Percentiles rank a stretch among this genome's conserved stretches.
Conservation (phyloP, 2,329 filamentous ascomycete species). For the Calonectria pseudoturangicola region DNA sequence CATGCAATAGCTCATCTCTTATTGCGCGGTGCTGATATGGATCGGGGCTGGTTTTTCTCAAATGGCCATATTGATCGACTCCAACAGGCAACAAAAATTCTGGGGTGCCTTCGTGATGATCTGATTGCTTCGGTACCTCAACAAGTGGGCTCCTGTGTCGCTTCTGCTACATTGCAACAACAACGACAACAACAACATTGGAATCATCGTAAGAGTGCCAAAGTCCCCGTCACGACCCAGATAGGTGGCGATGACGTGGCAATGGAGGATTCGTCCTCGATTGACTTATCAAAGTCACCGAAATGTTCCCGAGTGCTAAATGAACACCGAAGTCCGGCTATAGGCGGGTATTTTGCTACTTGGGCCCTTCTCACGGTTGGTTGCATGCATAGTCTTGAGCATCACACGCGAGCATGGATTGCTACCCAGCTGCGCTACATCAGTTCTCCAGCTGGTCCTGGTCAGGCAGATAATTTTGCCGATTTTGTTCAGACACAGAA, state of each 20-base stretch:
- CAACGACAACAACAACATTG: too few relatives aligned
- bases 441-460: background rate
- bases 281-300: background rate
- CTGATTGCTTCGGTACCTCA: background rate
- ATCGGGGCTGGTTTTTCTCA: too few relatives aligned
- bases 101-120: background rate
- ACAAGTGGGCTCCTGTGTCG: background rate
- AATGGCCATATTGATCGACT: background rate
- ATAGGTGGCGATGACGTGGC: background rate
- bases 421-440: background rate
- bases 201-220: background rate
- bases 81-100: background rate
- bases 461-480: background rate
- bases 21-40: background rate
- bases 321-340: background rate
- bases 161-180: background rate
- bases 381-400: background rate
- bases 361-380: background rate
- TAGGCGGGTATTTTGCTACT: conserved; percentile 2
- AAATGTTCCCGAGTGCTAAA: background rate
- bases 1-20: background rate
- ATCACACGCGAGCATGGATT: background rate
- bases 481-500: background rate
- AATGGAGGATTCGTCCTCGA: background rate
- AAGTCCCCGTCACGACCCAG: background rate